Conservation (phyloP, 2,329 filamentous ascomycete genomes). For the Shiraia sp. region DNA sequence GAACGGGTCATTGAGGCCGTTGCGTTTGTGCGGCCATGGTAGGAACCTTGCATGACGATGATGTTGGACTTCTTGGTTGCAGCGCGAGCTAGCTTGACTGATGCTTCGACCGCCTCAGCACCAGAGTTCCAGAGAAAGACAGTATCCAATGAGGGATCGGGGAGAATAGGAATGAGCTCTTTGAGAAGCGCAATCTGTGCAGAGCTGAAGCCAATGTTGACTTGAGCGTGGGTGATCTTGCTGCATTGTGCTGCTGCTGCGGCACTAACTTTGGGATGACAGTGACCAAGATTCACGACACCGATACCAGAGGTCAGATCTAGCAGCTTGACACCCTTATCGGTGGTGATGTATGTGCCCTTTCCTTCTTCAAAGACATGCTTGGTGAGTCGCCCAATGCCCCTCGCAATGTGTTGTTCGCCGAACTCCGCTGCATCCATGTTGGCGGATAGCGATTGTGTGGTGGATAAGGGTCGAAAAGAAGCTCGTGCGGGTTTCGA, state of each 20-base stretch:
- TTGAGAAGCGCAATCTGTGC: conserved; percentile 32
- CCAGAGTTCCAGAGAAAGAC: conserved; percentile 39
- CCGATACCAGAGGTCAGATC: conserved; percentile 36
- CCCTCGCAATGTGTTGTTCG: conserved; percentile 35
- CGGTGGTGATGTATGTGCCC: conserved; percentile 34
- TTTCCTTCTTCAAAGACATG: conserved; percentile 37
- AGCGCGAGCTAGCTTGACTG: conserved; percentile 32
- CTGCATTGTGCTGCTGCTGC: conserved; percentile 34
- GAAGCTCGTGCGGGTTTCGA: conserved; percentile 6
- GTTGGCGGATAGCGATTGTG: conserved; percentile 13
- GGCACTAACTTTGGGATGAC: conserved; percentile 36
- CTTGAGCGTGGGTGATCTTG: conserved; percentile 35
- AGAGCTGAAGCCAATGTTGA: conserved; percentile 37
- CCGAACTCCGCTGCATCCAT: conserved; percentile 31
- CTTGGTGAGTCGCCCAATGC: conserved; percentile 35
- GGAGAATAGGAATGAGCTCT: conserved; percentile 34
- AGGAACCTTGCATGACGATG: conserved; percentile 39
- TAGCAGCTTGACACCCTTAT: conserved; percentile 36
- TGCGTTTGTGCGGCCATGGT: conserved; percentile 35
- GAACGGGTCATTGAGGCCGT: conserved; percentile 36
- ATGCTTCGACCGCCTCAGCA: conserved; percentile 34
- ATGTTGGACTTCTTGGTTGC: conserved; percentile 37
- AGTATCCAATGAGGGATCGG: conserved; percentile 30
- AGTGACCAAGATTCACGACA: conserved; percentile 35
- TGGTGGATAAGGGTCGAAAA: conserved; percentile 22